These are phyloP conservation scores for Rhynchosporium graminicola DNA, from an alignment of 2,329 filamentous ascomycete species.

Conservation along the genomic window DNA sequence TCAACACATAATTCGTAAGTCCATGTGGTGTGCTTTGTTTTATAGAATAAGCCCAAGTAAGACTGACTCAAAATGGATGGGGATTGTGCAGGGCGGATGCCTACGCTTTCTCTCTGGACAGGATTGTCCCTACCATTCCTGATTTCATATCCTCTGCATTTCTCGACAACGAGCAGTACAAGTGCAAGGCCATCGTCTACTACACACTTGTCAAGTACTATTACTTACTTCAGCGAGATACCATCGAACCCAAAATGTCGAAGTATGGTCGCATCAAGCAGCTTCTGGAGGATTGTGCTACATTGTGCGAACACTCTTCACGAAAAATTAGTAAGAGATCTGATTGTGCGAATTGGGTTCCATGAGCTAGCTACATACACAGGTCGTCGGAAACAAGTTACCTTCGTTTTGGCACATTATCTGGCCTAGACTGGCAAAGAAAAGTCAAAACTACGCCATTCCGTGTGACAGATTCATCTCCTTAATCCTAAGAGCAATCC, in stretches of 20 bases:
- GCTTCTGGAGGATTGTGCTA: no score
- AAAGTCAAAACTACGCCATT: no score
- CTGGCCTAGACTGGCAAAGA: no score
- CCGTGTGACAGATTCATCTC: no score
- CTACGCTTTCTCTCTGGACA: not conserved
- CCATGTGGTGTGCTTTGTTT: not conserved
- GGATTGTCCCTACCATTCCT: not conserved
- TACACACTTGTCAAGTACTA: conserved; percentile 81
- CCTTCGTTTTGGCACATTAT: no score
- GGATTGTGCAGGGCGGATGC: not conserved
- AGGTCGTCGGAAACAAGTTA: no score
- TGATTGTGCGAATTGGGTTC: no score
- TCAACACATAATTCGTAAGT: not conserved
- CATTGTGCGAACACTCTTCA: no score
- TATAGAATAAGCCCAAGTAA: not conserved
- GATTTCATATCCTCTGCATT: not conserved
- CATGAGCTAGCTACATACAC: no score
- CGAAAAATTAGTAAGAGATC: no score
- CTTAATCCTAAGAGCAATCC: no score
- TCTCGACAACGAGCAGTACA: conserved; percentile 83
- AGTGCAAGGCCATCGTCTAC: conserved; percentile 95
- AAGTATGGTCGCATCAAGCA: conserved; percentile 20
- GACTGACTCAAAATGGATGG: not conserved
- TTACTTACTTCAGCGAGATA: conserved; percentile 22
- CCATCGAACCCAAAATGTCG: conserved; percentile 45